Conservation (phyloP, 140 eudicot genomes). For the Senecio squalidus region DNA sequence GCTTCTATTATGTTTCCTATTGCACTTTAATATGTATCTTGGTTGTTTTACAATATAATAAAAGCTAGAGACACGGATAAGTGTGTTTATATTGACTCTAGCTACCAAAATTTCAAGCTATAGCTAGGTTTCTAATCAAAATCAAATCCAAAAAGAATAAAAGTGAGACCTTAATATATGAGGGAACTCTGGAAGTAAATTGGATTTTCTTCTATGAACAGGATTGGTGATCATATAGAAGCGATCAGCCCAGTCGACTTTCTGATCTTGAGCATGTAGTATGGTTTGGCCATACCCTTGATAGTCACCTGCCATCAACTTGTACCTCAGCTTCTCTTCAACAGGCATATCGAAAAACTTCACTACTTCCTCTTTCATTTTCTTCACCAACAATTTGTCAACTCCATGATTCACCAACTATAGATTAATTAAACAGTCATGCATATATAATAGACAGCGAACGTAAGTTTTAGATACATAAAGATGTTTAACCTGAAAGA, state of each 20-base stretch:
- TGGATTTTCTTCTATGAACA: constrained; percentile 31
- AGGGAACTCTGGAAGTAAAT: constrained; percentile 39
- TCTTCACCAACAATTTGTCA: constrained; percentile 28
- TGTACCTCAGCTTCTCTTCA: constrained; percentile 37
- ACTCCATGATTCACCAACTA: constrained; percentile 60
- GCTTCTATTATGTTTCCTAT: not conserved
- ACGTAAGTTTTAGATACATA: not conserved
- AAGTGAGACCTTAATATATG: constrained; percentile 21
- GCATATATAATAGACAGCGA: not conserved
- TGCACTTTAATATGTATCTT: not conserved
- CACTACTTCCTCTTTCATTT: constrained; percentile 24
- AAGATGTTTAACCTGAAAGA: constrained; percentile 39
- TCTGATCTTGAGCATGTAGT: constrained; percentile 41
- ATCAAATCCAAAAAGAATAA: not conserved
- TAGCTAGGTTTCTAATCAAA: not conserved
- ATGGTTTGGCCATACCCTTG: constrained; percentile 53
- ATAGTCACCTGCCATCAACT: constrained; percentile 27
- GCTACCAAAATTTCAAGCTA: not conserved
- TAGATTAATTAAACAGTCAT: not conserved
- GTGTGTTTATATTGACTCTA: no score
- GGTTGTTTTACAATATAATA: not conserved
- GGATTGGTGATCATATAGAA: constrained; percentile 38
- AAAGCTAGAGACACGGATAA: not conserved
- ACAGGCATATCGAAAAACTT: constrained; percentile 32
- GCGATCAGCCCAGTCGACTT: constrained; percentile 47